Evolutionary conservation across 1,139 yeast species (phyloP).

Genomic region (Diutina ranongensis): DNA sequence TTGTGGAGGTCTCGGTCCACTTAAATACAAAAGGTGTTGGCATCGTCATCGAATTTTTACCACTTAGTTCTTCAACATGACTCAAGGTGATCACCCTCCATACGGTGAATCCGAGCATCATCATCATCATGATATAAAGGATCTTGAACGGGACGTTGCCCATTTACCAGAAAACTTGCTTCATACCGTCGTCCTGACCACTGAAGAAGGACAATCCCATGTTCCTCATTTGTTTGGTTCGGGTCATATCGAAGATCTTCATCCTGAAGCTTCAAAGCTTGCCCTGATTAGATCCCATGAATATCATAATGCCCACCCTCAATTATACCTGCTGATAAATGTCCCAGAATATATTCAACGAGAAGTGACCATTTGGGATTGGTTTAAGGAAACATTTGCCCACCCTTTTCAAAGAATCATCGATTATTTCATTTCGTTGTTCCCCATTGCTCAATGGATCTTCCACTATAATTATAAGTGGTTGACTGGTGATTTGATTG

Average conservation of each 20-base stretch:
- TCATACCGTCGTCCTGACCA: not conserved
- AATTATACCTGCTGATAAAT: slow-evolving; percentile 9
- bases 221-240: not conserved
- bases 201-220: not conserved
- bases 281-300: slow-evolving; percentile 3
- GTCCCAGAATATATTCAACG: slow-evolving; percentile 33
- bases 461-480: slow-evolving; percentile 71
- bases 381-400: slow-evolving; percentile 23
- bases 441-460: slow-evolving; percentile 77
- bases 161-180: not conserved
- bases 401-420: slow-evolving; percentile 29
- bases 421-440: slow-evolving; percentile 48
- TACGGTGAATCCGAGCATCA: too few relatives aligned
- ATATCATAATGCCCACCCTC: not conserved
- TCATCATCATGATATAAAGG: not conserved
- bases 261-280: not conserved
- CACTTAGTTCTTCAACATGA: too few relatives aligned
- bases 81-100: too few relatives aligned
- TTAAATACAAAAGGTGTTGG: too few relatives aligned
- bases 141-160: not conserved
- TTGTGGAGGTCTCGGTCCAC: too few relatives aligned
- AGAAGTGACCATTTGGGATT: slow-evolving; percentile 35
- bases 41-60: too few relatives aligned
- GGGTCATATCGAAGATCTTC: not conserved
- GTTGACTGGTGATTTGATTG: slow-evolving; percentile 75